A percentile compares a stretch with the other conserved stretches of the same genome.
These are phyloP conservation scores for Juglanconis oblonga DNA, from an alignment of 2,329 filamentous ascomycete species.

Conservation along the genomic window DNA sequence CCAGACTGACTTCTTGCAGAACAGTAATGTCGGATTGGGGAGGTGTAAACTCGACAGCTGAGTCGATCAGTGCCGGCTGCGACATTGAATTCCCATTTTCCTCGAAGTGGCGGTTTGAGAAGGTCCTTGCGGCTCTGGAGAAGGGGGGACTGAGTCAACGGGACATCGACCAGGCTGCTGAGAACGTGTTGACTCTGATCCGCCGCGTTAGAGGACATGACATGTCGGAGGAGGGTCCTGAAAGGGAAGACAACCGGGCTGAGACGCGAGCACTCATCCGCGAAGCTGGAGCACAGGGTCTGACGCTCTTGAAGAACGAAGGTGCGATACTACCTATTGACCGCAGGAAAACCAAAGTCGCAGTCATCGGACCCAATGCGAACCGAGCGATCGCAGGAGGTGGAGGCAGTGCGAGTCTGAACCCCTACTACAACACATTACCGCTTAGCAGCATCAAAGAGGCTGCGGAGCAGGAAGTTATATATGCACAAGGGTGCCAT, in stretches of 20 bases:
- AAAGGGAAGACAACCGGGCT: constrained; percentile 53
- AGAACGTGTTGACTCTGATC: constrained; percentile 58
- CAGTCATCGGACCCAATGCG: constrained; percentile 66
- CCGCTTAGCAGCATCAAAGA: constrained; percentile 61
- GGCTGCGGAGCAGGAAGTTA: constrained; percentile 51
- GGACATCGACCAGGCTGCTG: constrained; percentile 56
- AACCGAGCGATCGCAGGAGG: constrained; percentile 66
- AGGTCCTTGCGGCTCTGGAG: constrained; percentile 51
- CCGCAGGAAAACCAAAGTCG: constrained; percentile 53
- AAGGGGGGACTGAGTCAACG: constrained; percentile 44
- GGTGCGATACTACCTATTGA: constrained; percentile 56
- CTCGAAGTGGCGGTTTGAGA: constrained; percentile 53
- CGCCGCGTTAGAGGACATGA: constrained; percentile 61
- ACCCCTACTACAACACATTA: constrained; percentile 65
- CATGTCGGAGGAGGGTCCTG: constrained; percentile 53
- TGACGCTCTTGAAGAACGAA: constrained; percentile 65
- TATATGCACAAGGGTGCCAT: constrained; percentile 60
- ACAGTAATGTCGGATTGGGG: constrained; percentile 60
- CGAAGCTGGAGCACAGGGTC: constrained; percentile 57
- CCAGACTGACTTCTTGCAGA: constrained; percentile 31
- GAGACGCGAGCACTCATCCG: constrained; percentile 60
- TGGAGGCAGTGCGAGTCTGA: constrained; percentile 65
- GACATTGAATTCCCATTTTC: constrained; percentile 59
- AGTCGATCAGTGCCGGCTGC: constrained; percentile 53
- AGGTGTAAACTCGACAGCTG: constrained; percentile 53